These are phyloP conservation scores for Plantago ovata DNA, from an alignment of 257 asterid species.

Conservation along the genomic window DNA sequence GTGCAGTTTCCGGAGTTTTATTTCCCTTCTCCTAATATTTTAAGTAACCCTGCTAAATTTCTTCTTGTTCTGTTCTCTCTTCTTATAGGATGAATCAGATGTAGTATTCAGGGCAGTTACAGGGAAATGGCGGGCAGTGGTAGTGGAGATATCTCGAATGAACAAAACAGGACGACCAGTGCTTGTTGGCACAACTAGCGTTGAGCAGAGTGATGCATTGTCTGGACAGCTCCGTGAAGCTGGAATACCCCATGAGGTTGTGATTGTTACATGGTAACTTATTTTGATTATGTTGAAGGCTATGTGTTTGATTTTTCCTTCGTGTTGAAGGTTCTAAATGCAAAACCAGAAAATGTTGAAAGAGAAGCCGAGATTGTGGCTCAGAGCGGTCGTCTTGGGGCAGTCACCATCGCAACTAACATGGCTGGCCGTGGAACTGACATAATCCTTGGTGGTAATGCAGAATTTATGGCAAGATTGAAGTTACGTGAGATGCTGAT, in stretches of 20 bases:
- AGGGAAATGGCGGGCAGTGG: constrained; percentile 97
- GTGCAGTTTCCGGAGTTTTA: background rate
- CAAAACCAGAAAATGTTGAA: constrained; percentile 99
- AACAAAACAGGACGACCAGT: constrained; percentile 95
- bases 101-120: constrained; percentile 87
- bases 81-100: constrained; percentile 84
- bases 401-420: constrained; percentile 97
- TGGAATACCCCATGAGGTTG: constrained; percentile 90
- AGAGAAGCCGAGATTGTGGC: constrained; percentile 99
- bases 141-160: constrained; percentile 97
- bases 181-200: constrained; percentile 98
- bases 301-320: background rate
- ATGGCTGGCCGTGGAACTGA: constrained; percentile 99
- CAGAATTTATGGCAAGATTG: constrained; percentile 97
- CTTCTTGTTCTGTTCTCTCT: constrained; percentile 9
- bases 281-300: background rate
- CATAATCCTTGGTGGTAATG: constrained; percentile 98
- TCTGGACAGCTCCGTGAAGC: constrained; percentile 84
- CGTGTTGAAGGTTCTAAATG: constrained; percentile 80
- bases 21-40: constrained; percentile 8
- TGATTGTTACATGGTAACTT: background rate
- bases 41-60: constrained; percentile 21
- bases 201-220: constrained; percentile 95
- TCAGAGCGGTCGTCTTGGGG: constrained; percentile 98
- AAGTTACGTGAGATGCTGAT: constrained; percentile 97